Evolutionary conservation across 1,284 basidiomycete genomes (phyloP).

Genomic region (Cutaneotrichosporon curvatum): DNA sequence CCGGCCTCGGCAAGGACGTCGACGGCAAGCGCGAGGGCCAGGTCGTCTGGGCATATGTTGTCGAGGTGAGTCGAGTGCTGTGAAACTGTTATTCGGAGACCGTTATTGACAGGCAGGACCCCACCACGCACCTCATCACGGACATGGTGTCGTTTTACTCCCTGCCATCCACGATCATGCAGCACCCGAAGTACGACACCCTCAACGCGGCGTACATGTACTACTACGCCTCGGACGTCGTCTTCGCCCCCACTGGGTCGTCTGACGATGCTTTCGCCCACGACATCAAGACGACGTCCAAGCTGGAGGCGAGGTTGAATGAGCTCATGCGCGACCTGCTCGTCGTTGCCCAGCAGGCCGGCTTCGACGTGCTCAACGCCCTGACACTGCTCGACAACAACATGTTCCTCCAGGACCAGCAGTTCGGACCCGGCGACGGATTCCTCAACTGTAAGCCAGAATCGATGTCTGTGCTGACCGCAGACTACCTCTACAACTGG

Average conservation of each 20-base stretch:
- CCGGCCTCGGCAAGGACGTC: conserved; percentile 65
- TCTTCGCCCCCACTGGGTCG: conserved; percentile 26
- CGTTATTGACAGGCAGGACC: conserved; percentile 64
- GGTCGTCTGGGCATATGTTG: conserved; percentile 94
- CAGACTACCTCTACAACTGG: conserved; percentile 86
- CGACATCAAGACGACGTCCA: conserved; percentile 55
- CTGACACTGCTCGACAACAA: conserved; percentile 92
- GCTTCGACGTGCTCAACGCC: conserved; percentile 95
- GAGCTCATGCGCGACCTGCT: conserved; percentile 70
- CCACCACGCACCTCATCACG: conserved; percentile 72
- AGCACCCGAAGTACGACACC: conserved; percentile 42
- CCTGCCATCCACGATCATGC: conserved; percentile 67
- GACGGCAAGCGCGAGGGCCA: conserved; percentile 60
- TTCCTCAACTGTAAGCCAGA: conserved; percentile 51
- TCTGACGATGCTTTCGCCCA: conserved; percentile 28
- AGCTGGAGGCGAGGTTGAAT: conserved; percentile 64
- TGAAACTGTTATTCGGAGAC: background rate
- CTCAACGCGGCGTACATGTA: conserved; percentile 53
- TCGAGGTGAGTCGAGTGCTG: conserved; percentile 60
- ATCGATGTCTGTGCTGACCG: background rate
- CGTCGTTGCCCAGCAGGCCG: conserved; percentile 68
- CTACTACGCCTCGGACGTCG: conserved; percentile 50
- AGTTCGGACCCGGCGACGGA: conserved; percentile 89
- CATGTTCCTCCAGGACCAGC: conserved; percentile 67
- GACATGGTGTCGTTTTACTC: conserved; percentile 97